phyloP scores from a whole-genome alignment of 1,284 basidiomycete genomes.

The Rhodotorula sp. region DNA sequence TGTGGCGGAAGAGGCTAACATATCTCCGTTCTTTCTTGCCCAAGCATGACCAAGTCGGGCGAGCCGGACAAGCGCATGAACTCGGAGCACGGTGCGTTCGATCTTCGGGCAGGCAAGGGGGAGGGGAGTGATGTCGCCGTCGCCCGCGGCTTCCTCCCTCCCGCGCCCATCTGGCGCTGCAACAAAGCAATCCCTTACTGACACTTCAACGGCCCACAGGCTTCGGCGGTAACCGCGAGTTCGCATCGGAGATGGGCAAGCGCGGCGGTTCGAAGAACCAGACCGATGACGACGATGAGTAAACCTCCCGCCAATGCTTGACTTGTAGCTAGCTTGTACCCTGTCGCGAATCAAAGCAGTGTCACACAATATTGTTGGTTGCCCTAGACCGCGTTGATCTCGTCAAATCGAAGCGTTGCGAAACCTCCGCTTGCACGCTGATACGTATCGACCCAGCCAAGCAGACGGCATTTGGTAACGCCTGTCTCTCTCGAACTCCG shows the following conservation, averaged over 20 bases:
- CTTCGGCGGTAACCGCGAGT: constrained; percentile 41
- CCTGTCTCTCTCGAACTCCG: too few relatives aligned
- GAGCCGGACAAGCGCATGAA: constrained; percentile 15
- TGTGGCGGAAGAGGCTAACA: too few relatives aligned
- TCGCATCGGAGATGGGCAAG: constrained; percentile 27
- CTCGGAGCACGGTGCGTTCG: background rate
- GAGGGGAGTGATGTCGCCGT: too few relatives aligned
- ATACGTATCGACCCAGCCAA: too few relatives aligned
- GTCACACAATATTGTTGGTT: background rate
- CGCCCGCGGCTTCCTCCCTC: too few relatives aligned
- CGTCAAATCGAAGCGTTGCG: too few relatives aligned
- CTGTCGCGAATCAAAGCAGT: background rate
- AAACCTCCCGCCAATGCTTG: background rate
- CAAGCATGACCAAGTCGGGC: constrained; percentile 19
- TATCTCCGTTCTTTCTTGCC: too few relatives aligned
- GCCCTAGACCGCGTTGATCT: too few relatives aligned
- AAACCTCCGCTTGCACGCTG: too few relatives aligned
- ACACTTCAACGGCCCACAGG: background rate
- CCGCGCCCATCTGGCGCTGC: background rate
- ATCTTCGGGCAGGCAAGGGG: too few relatives aligned
- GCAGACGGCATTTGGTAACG: too few relatives aligned
- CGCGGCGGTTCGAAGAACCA: constrained; percentile 1
- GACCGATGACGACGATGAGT: constrained; percentile 11
- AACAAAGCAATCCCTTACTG: background rate
- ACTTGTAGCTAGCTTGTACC: background rate